phyloP scores from a whole-genome alignment of 2,329 filamentous ascomycete genomes.

The Aureobasidium lini region DNA sequence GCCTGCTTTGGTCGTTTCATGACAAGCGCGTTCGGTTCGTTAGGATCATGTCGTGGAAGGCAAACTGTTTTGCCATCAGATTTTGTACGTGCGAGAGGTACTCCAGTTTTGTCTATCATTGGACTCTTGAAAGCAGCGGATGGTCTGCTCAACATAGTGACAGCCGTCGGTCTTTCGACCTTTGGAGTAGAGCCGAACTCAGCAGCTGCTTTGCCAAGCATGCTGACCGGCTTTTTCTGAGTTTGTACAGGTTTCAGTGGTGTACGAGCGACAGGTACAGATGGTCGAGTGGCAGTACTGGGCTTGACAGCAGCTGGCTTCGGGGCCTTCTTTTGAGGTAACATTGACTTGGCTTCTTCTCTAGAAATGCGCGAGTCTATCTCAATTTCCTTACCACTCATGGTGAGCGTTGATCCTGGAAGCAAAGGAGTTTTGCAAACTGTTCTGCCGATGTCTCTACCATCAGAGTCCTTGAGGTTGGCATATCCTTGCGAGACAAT shows the following conservation, averaged over 20 bases:
- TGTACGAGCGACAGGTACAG: constrained; percentile 5
- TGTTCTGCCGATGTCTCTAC: constrained; percentile 54
- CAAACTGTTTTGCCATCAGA: constrained; percentile 39
- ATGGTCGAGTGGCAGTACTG: background rate
- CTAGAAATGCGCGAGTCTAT: constrained; percentile 55
- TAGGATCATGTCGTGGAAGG: constrained; percentile 58
- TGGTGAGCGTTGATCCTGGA: constrained; percentile 52
- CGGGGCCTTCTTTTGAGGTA: background rate
- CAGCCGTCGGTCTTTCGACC: constrained; percentile 18
- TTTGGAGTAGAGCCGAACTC: constrained; percentile 20
- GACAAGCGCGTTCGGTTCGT: constrained; percentile 51
- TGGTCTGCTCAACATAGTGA: constrained; percentile 24
- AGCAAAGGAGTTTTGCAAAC: constrained; percentile 50
- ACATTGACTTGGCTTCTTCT: constrained; percentile 47
- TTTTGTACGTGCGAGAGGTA: constrained; percentile 30
- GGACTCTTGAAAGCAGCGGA: constrained; percentile 54
- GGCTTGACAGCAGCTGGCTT: background rate
- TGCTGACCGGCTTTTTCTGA: constrained; percentile 10
- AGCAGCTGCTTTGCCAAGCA: constrained; percentile 6
- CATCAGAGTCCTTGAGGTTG: constrained; percentile 54
- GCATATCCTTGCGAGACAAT: constrained; percentile 50
- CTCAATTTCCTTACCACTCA: constrained; percentile 62
- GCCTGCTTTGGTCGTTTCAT: constrained; percentile 55
- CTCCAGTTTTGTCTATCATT: constrained; percentile 45
- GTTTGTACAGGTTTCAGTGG: constrained; percentile 3